Conservation (phyloP, 2,329 filamentous ascomycete genomes). For the Didymella arachidicola region DNA sequence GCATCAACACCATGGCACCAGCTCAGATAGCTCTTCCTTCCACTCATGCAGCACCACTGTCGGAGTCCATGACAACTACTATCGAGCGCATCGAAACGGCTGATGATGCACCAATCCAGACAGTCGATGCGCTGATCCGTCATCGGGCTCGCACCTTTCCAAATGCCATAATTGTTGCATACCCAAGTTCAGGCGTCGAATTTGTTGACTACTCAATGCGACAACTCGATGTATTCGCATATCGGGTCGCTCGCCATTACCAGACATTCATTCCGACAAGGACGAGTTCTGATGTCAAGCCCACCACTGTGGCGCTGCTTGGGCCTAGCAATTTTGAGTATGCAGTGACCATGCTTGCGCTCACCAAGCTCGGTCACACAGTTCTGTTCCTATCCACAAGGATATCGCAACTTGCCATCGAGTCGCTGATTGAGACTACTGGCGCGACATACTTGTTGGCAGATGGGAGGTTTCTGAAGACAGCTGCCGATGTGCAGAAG, state of each 20-base stretch:
- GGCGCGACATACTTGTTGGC: slow-evolving; percentile 33
- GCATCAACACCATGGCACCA: slow-evolving; percentile 26
- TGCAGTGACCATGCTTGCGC: slow-evolving; percentile 62
- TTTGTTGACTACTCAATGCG: slow-evolving; percentile 59
- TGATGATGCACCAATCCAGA: slow-evolving; percentile 29
- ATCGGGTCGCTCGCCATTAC: slow-evolving; percentile 35
- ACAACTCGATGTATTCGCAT: slow-evolving; percentile 56
- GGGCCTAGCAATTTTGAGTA: slow-evolving; percentile 65
- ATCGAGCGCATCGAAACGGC: slow-evolving; percentile 3
- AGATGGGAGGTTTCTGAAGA: slow-evolving; percentile 48
- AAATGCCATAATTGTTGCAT: slow-evolving; percentile 53
- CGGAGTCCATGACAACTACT: slow-evolving; percentile 4
- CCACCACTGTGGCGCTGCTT: slow-evolving; percentile 57
- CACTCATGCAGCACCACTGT: slow-evolving; percentile 5
- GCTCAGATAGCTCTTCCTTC: slow-evolving; percentile 29
- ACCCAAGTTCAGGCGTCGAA: slow-evolving; percentile 54
- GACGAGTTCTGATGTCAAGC: slow-evolving; percentile 23
- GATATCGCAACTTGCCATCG: slow-evolving; percentile 60
- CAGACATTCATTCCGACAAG: slow-evolving; percentile 31
- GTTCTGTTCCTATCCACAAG: slow-evolving; percentile 64
- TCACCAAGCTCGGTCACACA: slow-evolving; percentile 64
- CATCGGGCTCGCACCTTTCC: slow-evolving; percentile 48
- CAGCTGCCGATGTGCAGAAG: slow-evolving; percentile 21
- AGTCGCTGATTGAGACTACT: slow-evolving; percentile 50
- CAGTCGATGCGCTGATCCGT: slow-evolving; percentile 53